Base-by-base conservation (phyloP, 2,329 filamentous ascomycete species). In the Paecilomyces formosus region DNA sequence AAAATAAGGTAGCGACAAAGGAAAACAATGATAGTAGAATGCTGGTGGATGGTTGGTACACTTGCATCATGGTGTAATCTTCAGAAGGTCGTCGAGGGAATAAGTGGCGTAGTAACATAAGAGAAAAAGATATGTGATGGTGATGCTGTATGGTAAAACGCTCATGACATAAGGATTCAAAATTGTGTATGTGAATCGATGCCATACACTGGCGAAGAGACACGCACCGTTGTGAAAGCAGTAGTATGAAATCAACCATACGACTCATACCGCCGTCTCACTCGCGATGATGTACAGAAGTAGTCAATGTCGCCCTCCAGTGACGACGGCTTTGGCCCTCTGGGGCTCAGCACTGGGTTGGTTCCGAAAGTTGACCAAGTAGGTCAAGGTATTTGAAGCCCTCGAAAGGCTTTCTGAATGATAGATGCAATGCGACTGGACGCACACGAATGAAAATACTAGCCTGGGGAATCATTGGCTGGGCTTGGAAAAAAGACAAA, bases 361-460 rank as follows among this genome's bases (percentile, higher is more conserved):
- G 7, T 26, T 22, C 50, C 35, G 35, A 39, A 57, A 51, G 33
- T 54, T 35, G 51, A 33, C 53, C 22, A 55, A 55, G n/a, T n/a
- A n/a, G n/a, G 35, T 53, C 53, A 60, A 55, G 2, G 31, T 35
- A 60, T 60, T 57, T 60, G 49, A 39, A 24, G 22, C 30, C 22
- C 30, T 55, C 58, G 51, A 39, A 55, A 50, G 50, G 39, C 35
- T 55, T 55, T 51, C 15, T 57, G 55, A 60, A 57, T 57, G 52
- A 53, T 22, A 57, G 54, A 33, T 11, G n/a, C 35, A 51, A 26
- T n/a, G n/a, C 39, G 39, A 45, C 39, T n/a, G 15, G 39, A n/a
- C 39, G 31, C 52, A 39, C 31, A 15, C 18, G 52, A 58, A 58
- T 50, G n/a, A 56, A 64, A 64, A 61, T 55, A 60, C 56, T 53